A percentile compares a stretch with the other conserved stretches of the same genome.
phyloP scores from a whole-genome alignment of 2,329 filamentous ascomycete species.

The Ascochyta pisi region DNA sequence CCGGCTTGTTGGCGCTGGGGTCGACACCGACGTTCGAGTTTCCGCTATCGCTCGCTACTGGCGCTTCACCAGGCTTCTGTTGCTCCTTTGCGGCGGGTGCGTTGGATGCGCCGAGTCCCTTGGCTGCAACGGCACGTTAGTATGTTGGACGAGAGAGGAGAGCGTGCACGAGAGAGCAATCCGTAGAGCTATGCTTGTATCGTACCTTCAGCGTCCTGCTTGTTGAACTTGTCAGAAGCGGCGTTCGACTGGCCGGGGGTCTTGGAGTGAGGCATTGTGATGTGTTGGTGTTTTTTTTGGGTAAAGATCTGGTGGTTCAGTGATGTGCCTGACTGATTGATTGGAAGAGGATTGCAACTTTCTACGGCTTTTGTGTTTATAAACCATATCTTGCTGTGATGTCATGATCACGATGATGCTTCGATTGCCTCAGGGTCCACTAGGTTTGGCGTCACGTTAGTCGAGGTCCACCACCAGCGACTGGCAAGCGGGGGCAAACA shows the following conservation, averaged over 20 bases:
- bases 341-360: neutral
- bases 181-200: neutral
- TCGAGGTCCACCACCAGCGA: neutral
- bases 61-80: constrained; percentile 21
- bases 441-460: constrained; percentile 2
- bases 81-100: constrained; percentile 24
- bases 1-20: constrained; percentile 24
- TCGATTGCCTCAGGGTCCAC: constrained; percentile 9
- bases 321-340: neutral
- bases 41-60: constrained; percentile 25
- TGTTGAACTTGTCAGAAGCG: constrained; percentile 27
- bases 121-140: constrained; percentile 11
- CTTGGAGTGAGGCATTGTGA: constrained; percentile 27
- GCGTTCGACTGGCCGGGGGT: constrained; percentile 28
- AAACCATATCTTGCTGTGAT: constrained; percentile 3
- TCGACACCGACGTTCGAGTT: constrained; percentile 28
- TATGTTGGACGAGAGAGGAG: neutral
- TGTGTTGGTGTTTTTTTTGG: neutral
- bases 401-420: constrained; percentile 4
- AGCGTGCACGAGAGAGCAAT: neutral
- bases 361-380: constrained; percentile 8
- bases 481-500: neutral
- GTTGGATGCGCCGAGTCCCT: constrained; percentile 27
- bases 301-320: neutral
- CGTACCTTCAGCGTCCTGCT: constrained; percentile 26